A percentile compares a stretch with the other conserved stretches of the same genome.
Conservation (phyloP, 768 basidiomycete species). For the Inosperma sp. region DNA sequence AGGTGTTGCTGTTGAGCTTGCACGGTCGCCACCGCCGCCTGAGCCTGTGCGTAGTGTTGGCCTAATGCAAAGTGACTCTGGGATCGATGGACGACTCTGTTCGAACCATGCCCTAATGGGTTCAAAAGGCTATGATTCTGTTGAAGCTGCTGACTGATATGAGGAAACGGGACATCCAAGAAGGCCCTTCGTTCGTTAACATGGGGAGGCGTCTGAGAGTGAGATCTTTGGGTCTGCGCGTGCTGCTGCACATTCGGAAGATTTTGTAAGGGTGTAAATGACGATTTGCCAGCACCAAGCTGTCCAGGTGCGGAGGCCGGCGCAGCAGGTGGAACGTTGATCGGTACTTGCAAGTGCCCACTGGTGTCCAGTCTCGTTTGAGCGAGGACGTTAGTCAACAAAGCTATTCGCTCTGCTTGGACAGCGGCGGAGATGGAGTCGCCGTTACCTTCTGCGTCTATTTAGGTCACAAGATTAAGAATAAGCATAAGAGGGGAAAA, state of each 20-base stretch:
- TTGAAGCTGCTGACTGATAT: not conserved
- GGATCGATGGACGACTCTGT: slow-evolving; percentile 43
- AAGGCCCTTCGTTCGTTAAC: slow-evolving; percentile 29
- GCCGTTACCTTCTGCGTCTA: slow-evolving; percentile 84
- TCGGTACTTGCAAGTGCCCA: not conserved
- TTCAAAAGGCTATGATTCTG: not conserved
- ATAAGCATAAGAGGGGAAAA: slow-evolving; percentile 1
- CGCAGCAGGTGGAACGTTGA: slow-evolving; percentile 11
- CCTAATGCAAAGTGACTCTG: slow-evolving; percentile 49
- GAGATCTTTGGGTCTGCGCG: slow-evolving; percentile 28
- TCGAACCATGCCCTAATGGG: slow-evolving; percentile 5
- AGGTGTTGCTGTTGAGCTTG: too few species aligned
- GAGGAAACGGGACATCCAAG: not conserved
- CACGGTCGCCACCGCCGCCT: too few species aligned
- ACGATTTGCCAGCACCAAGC: not conserved
- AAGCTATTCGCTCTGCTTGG: slow-evolving; percentile 78
- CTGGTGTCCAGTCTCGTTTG: slow-evolving; percentile 41
- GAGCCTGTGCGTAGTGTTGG: too few species aligned
- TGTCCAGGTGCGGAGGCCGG: slow-evolving; percentile 20
- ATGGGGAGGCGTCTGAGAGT: slow-evolving; percentile 45
- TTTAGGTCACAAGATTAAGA: slow-evolving; percentile 5
- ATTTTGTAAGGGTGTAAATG: not conserved
- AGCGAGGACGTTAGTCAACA: slow-evolving; percentile 69
- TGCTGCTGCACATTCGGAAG: not conserved
- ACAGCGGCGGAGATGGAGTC: slow-evolving; percentile 83